A percentile compares a stretch with the other conserved stretches of the same genome.
These are phyloP conservation scores for Camelina neglecta DNA, from an alignment of 345 rosid species.

Conservation along the genomic window DNA sequence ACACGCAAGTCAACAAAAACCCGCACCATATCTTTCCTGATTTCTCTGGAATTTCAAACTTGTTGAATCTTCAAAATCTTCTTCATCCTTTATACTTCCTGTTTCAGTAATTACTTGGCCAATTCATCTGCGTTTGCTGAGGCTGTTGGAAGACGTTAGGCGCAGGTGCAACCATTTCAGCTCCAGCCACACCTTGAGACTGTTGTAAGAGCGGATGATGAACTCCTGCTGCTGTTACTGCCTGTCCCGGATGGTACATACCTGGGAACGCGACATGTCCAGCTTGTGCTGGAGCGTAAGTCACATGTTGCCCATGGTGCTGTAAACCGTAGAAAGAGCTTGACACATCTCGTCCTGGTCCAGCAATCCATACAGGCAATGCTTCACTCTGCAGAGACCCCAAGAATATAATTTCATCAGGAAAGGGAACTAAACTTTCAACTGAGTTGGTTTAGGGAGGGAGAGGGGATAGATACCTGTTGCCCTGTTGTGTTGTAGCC, in stretches of 20 bases:
- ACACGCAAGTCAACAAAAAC: conserved; percentile 21
- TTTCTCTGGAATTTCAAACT: conserved; percentile 38
- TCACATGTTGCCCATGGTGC: conserved; percentile 84
- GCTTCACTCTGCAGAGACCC: conserved; percentile 73
- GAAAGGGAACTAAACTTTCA: conserved; percentile 22
- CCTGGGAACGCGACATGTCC: conserved; percentile 69
- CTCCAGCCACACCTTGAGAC: conserved; percentile 73
- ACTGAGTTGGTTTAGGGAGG: neutral
- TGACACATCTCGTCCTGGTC: conserved; percentile 74
- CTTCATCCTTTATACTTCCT: conserved; percentile 32
- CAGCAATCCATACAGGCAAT: conserved; percentile 82
- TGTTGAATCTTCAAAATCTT: conserved; percentile 36
- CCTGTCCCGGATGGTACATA: conserved; percentile 78
- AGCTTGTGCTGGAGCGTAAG: conserved; percentile 74
- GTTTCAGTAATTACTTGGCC: conserved; percentile 87
- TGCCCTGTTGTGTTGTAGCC: conserved; percentile 76
- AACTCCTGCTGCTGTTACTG: conserved; percentile 65
- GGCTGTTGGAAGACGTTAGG: conserved; percentile 86
- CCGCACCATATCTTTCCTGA: conserved; percentile 26
- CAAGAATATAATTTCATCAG: conserved; percentile 30
- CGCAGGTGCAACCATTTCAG: conserved; percentile 74
- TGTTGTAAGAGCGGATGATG: conserved; percentile 80
- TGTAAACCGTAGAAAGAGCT: conserved; percentile 84
- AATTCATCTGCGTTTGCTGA: conserved; percentile 87
- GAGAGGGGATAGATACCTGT: conserved; percentile 49